Evolutionary conservation across 176 grass and related monocot species (phyloP).

Genomic region (Triticum monococcum): DNA sequence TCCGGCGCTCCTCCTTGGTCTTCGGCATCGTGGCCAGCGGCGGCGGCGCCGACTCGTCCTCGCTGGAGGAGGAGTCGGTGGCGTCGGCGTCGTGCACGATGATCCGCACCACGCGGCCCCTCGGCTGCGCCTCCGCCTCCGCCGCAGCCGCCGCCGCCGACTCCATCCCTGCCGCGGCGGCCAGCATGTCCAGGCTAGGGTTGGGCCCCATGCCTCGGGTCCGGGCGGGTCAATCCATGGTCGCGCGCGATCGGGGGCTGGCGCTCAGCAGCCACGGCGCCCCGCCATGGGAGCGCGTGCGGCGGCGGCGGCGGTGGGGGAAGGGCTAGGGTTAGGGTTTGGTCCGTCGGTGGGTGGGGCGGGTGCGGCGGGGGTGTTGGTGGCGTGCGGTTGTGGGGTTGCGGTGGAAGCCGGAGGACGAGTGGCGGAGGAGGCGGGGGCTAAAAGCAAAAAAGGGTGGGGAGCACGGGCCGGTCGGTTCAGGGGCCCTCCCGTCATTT

Average conservation of each 20-base stretch:
- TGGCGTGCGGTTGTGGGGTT: constrained; percentile 15
- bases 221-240: constrained; percentile 43
- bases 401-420: constrained; percentile 39
- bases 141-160: not conserved
- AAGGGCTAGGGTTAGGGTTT: constrained; percentile 48
- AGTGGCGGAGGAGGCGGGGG: not conserved
- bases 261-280: constrained; percentile 30
- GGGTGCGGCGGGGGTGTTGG: not conserved
- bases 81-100: constrained; percentile 71
- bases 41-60: constrained; percentile 42
- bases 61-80: constrained; percentile 91
- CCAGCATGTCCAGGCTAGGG: constrained; percentile 44
- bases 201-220: constrained; percentile 49
- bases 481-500: not conserved
- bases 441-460: not conserved
- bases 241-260: not conserved
- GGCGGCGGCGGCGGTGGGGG: not conserved
- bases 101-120: constrained; percentile 57
- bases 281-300: constrained; percentile 41
- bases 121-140: not conserved
- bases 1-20: not conserved
- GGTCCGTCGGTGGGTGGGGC: not conserved
- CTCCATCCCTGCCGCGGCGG: not conserved
- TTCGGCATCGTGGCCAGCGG: not conserved
- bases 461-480: not conserved